Conservation (phyloP, 2,329 filamentous ascomycete genomes). For the Cytospora schulzeri region DNA sequence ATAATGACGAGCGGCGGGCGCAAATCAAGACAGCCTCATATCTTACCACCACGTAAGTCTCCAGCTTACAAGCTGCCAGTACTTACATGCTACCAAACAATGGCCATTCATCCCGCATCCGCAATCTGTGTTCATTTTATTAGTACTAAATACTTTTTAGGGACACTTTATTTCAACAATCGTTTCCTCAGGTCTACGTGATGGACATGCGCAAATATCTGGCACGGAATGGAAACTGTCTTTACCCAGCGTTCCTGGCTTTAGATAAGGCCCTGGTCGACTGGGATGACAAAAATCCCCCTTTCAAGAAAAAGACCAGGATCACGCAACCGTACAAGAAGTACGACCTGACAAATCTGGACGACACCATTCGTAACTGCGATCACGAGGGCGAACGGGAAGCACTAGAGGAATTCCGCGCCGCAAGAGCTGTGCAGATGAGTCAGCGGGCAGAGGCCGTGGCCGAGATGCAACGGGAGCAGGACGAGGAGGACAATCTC, state of each 20-base stretch:
- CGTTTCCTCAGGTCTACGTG: slow-evolving; percentile 39
- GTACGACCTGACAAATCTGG: slow-evolving; percentile 30
- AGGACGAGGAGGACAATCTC: slow-evolving; percentile 45
- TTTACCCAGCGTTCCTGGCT: slow-evolving; percentile 41
- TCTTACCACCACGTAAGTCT: slow-evolving; percentile 22
- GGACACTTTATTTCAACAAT: slow-evolving; percentile 37
- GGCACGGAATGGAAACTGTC: slow-evolving; percentile 30
- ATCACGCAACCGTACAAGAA: slow-evolving; percentile 27
- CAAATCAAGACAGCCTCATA: slow-evolving; percentile 28
- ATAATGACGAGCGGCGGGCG: slow-evolving; percentile 30
- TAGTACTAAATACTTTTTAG: slow-evolving; percentile 25
- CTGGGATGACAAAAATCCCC: slow-evolving; percentile 25
- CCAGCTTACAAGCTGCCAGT: background rate
- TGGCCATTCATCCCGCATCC: background rate
- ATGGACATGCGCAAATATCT: slow-evolving; percentile 34
- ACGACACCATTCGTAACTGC: slow-evolving; percentile 29
- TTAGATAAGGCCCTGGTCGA: slow-evolving; percentile 35
- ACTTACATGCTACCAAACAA: background rate
- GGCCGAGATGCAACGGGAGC: slow-evolving; percentile 34
- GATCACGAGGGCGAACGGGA: slow-evolving; percentile 31
- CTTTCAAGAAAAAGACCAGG: slow-evolving; percentile 37
- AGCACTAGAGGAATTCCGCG: slow-evolving; percentile 44
- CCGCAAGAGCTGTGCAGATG: slow-evolving; percentile 38
- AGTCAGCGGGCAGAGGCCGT: slow-evolving; percentile 32
- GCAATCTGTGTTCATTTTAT: background rate